A percentile compares a stretch with the other conserved stretches of the same genome.
These are phyloP conservation scores for Macrocybe gigantea DNA, from an alignment of 768 basidiomycete genomes.

Conservation along the genomic window DNA sequence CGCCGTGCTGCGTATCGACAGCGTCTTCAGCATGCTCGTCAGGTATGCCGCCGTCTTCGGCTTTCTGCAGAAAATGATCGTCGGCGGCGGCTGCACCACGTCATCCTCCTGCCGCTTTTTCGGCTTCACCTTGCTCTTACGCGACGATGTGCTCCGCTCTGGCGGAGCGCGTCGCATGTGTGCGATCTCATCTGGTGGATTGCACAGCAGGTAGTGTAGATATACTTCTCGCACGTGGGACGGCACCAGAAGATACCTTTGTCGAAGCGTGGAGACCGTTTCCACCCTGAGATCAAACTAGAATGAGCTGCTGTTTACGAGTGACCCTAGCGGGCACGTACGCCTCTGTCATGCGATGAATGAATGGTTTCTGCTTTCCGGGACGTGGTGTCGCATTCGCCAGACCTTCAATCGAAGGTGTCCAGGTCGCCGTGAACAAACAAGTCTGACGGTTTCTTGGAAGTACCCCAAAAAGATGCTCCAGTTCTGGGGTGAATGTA, in stretches of 20 bases:
- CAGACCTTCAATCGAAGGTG: conserved; percentile 76
- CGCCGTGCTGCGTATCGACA: conserved; percentile 80
- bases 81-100: conserved; percentile 80
- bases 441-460: conserved; percentile 92
- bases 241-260: conserved; percentile 87
- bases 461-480: conserved; percentile 67
- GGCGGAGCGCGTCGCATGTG: conserved; percentile 63
- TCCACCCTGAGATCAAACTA: conserved; percentile 52
- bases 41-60: conserved; percentile 89
- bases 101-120: conserved; percentile 41
- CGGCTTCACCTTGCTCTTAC: conserved; percentile 31
- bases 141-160: conserved; percentile 33
- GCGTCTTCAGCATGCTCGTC: conserved; percentile 67
- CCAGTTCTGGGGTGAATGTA: conserved; percentile 84
- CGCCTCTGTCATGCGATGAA: conserved; percentile 74
- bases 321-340: conserved; percentile 29
- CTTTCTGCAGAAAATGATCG: conserved; percentile 89
- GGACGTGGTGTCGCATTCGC: conserved; percentile 65
- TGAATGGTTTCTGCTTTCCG: conserved; percentile 84
- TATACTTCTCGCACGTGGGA: conserved; percentile 93
- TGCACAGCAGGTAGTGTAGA: conserved; percentile 81
- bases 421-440: conserved; percentile 94
- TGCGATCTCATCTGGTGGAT: conserved; percentile 77
- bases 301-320: neutral
- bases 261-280: conserved; percentile 84